Percentiles rank a stretch among this genome's conserved stretches.
Conservation (phyloP, 768 basidiomycete species). For the Lactifluus hygrophoroides region DNA sequence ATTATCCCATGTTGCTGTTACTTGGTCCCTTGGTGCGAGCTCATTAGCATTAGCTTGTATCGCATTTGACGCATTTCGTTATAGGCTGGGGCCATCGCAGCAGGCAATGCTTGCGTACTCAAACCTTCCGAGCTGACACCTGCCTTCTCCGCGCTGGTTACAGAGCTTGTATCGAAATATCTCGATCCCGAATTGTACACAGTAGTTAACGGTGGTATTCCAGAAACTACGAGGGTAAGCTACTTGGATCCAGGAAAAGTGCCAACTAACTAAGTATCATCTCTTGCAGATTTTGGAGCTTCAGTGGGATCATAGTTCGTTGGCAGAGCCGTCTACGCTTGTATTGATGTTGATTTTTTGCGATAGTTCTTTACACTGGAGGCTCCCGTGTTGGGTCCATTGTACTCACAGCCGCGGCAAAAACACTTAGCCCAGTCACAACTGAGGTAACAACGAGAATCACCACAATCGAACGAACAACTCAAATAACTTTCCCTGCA, state of each 20-base stretch:
- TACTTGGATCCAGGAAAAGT: background rate
- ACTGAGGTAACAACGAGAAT: conserved; percentile 35
- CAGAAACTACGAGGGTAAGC: conserved; percentile 26
- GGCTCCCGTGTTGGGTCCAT: conserved; percentile 54
- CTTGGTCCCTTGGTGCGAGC: conserved; percentile 47
- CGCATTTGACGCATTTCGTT: background rate
- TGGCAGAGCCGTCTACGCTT: background rate
- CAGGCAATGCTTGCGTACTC: conserved; percentile 29
- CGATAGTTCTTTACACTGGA: conserved; percentile 52
- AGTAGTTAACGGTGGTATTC: conserved; percentile 29
- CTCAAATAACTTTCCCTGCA: conserved; percentile 19
- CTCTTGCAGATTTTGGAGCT: conserved; percentile 53
- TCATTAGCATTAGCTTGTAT: background rate
- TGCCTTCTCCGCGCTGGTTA: conserved; percentile 24
- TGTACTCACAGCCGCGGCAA: conserved; percentile 66
- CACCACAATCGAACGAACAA: background rate
- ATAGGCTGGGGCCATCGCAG: conserved; percentile 31
- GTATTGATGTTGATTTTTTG: conserved; percentile 16
- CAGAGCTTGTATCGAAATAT: conserved; percentile 24
- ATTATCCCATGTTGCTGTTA: conserved; percentile 59
- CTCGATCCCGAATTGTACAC: conserved; percentile 29
- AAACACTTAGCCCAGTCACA: conserved; percentile 61
- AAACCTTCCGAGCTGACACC: conserved; percentile 33
- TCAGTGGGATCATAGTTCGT: conserved; percentile 56
- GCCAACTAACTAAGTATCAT: background rate